These are phyloP conservation scores for Fistulifera solaris DNA, from an alignment of 108 stramenopile genomes.

Conservation along the genomic window DNA sequence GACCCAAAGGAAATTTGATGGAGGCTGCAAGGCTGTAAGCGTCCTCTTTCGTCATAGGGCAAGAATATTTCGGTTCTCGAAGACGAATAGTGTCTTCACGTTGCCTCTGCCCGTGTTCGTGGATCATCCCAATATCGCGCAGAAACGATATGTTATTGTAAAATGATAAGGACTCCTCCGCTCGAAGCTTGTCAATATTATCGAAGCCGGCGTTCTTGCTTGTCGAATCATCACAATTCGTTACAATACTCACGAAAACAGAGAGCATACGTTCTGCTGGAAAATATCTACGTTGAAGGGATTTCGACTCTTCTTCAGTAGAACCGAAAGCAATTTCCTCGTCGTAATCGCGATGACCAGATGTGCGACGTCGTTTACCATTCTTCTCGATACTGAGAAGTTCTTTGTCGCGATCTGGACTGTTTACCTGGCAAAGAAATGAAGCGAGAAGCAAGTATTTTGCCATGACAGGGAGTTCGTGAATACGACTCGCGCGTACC, in stretches of 20 bases:
- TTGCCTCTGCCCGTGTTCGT: background rate
- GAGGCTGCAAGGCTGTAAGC: background rate
- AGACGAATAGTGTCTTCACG: constrained; percentile 1
- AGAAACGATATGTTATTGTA: background rate
- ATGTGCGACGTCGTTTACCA: constrained; percentile 19
- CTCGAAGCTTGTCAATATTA: background rate
- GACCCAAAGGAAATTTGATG: constrained; percentile 7
- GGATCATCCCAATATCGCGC: background rate
- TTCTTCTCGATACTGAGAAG: constrained; percentile 38
- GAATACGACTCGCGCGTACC: background rate
- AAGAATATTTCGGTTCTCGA: background rate
- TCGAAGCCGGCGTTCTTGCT: too few relatives aligned
- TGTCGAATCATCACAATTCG: constrained; percentile 5
- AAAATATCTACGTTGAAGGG: constrained; percentile 33
- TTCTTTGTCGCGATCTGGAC: constrained; percentile 31
- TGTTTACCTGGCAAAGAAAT: constrained; percentile 51
- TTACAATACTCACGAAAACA: constrained; percentile 37
- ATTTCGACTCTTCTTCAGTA: constrained; percentile 14
- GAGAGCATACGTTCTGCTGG: constrained; percentile 47
- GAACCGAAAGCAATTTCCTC: constrained; percentile 25
- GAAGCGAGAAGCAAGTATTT: constrained; percentile 49
- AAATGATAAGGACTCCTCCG: background rate
- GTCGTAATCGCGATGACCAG: constrained; percentile 4
- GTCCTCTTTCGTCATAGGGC: constrained; percentile 1
- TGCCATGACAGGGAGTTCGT: constrained; percentile 23